phyloP scores from a whole-genome alignment of 179 eudicot genomes.

The Amaranthus tricolor region DNA sequence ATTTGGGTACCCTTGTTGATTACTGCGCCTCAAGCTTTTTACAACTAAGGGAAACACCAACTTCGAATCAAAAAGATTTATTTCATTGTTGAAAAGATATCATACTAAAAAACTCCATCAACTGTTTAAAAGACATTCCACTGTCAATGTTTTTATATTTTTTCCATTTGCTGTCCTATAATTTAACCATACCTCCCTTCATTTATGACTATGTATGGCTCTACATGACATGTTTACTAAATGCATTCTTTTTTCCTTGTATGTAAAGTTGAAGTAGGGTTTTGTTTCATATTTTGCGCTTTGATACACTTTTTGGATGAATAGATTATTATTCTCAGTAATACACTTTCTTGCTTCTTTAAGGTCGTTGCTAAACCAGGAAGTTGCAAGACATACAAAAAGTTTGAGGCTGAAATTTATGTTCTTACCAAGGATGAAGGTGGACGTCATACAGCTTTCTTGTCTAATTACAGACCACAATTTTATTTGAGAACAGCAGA shows the following conservation, averaged over 20 bases:
- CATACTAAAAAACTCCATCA: too few relatives aligned
- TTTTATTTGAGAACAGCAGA: slow-evolving; percentile 93
- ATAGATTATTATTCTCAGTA: neutral
- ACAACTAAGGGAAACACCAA: too few relatives aligned
- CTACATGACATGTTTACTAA: neutral
- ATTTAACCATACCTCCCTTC: neutral
- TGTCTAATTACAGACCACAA: slow-evolving; percentile 82
- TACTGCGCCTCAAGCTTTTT: too few relatives aligned
- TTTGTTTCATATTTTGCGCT: neutral
- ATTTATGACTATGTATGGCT: neutral
- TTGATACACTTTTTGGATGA: neutral
- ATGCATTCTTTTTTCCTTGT: too few relatives aligned
- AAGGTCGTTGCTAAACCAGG: slow-evolving; percentile 95
- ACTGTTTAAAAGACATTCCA: too few relatives aligned
- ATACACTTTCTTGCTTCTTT: neutral
- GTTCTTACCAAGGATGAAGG: slow-evolving; percentile 98
- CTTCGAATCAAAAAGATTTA: too few relatives aligned
- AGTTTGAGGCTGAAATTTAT: slow-evolving; percentile 88
- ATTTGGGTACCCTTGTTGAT: too few relatives aligned
- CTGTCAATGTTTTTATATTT: too few relatives aligned
- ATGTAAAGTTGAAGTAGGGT: neutral
- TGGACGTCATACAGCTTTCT: slow-evolving; percentile 89
- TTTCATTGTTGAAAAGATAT: too few relatives aligned
- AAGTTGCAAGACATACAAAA: slow-evolving; percentile 65
- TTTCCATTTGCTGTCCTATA: too few relatives aligned